phyloP scores from a whole-genome alignment of 1,284 basidiomycete genomes.

The Retiboletus flavoniger region DNA sequence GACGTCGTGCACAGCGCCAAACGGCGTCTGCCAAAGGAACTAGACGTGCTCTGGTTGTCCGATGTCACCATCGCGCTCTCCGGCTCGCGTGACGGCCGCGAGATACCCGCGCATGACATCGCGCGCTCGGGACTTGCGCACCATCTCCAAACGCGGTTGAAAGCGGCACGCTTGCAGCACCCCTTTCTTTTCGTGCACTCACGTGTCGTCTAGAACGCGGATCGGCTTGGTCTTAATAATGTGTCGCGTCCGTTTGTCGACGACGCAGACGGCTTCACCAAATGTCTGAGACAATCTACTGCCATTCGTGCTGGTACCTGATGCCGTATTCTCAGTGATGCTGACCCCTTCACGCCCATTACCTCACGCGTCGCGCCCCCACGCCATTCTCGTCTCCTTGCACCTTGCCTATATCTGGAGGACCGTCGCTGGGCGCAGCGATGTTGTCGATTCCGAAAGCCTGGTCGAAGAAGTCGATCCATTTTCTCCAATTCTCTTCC shows the following conservation, averaged over 20 bases:
- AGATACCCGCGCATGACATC: conserved; percentile 42
- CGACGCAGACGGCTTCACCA: conserved; percentile 43
- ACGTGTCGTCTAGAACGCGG: conserved; percentile 49
- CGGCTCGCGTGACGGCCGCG: conserved; percentile 48
- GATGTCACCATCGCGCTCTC: conserved; percentile 53
- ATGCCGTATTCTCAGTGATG: conserved; percentile 39
- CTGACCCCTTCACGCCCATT: conserved; percentile 45
- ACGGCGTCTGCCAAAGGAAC: conserved; percentile 43
- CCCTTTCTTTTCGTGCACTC: conserved; percentile 11
- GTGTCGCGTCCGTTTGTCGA: conserved; percentile 52
- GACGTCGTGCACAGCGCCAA: conserved; percentile 32
- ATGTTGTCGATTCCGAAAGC: conserved; percentile 7
- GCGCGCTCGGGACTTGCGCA: conserved; percentile 48
- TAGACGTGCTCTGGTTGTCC: conserved; percentile 53
- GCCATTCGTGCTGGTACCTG: conserved; percentile 1
- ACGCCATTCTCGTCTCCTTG: conserved; percentile 46
- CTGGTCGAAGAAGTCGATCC: conserved; percentile 32
- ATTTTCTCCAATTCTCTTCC: conserved; percentile 48
- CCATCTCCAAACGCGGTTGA: conserved; percentile 52
- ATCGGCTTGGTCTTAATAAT: conserved; percentile 52
- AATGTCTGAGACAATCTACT: conserved; percentile 34
- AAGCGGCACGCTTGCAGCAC: conserved; percentile 40
- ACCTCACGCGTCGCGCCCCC: conserved; percentile 34
- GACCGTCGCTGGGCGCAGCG: conserved; percentile 23
- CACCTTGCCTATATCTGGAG: conserved; percentile 55